Evolutionary conservation across 352 stramenopile genomes (phyloP), one percentile per base, ranked within the genome.

Genomic region (Globisporangium abappressorium): DNA sequence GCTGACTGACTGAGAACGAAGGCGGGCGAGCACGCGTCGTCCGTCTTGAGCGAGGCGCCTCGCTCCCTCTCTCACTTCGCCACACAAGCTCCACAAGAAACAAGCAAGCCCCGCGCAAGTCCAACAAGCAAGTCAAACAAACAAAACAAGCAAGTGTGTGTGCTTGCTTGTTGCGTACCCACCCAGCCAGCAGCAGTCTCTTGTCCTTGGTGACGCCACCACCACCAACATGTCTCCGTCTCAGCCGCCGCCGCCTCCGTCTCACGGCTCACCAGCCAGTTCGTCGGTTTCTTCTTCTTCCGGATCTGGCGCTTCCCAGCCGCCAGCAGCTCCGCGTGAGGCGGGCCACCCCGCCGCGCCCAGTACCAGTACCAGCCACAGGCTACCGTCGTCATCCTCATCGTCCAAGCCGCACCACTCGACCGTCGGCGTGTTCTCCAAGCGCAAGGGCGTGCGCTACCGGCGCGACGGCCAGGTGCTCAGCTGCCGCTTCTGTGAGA

Each of bases 401-500:
- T 7, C 59, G 28, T 28, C 20, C 62, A 67, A 67, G 49, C 65
- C 65, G 20, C 46, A 33, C 9, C 57, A 34, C 12, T 55, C 36
- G 14, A 46, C 43, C 54, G 72, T 84, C 11, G 70, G 70, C 56
- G 77, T 83, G 55, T 82, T 86, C 66, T 82, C 78, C 57, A 82
- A 82, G 62, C 76, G 71, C 73, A 95, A 95, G 56, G 87, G 87
- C 57, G 87, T 95, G 22, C 73, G 72, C 30, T 95, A 95, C 69
- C 68, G 77, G 55, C 64, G 70, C 33, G 82, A 92, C 57, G 83
- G 84, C 24, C 65, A 75, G 43, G 79, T 94, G 47, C 63, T 75
- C 53, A 84, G 73, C 69, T 95, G 87, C 59, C 85, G 86, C 67
- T 95, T 93, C 70, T 95, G 87, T 65, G 84, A 95, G 66, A 95